Conservation (phyloP, 495 filamentous ascomycete species). For the Daldinia concentrica region DNA sequence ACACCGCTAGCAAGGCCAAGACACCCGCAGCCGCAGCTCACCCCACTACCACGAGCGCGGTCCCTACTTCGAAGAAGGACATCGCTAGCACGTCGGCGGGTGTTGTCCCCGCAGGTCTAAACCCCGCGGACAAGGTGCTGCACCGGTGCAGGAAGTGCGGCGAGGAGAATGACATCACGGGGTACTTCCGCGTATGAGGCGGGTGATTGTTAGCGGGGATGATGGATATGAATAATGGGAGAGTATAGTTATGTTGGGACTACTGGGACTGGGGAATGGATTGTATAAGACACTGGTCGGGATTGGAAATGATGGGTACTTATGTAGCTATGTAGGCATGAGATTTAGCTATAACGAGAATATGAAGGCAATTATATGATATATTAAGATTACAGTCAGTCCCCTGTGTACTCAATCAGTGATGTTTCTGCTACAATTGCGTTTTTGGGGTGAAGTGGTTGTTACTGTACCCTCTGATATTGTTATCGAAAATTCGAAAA, state of each 20-base stretch:
- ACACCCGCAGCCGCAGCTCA: background rate
- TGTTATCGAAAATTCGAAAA: too few relatives aligned
- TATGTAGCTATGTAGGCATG: background rate
- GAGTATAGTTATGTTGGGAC: background rate
- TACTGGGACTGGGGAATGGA: background rate
- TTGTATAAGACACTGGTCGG: background rate
- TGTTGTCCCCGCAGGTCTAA: constrained; percentile 37
- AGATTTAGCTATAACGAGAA: background rate
- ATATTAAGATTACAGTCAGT: background rate
- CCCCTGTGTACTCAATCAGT: background rate
- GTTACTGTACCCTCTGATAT: too few relatives aligned
- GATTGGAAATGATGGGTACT: background rate
- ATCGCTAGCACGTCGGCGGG: constrained; percentile 6
- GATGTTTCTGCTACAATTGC: background rate
- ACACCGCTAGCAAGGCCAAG: background rate
- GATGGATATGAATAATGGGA: background rate
- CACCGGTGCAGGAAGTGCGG: constrained; percentile 49
- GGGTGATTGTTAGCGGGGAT: background rate
- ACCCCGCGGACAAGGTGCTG: constrained; percentile 34
- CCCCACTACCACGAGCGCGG: background rate
- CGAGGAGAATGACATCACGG: constrained; percentile 49
- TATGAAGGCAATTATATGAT: background rate
- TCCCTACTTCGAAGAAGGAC: background rate
- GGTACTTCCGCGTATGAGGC: constrained; percentile 26
- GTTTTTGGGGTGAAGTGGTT: too few relatives aligned